Percentiles rank a stretch among this genome's conserved stretches.
Conservation (phyloP, 495 filamentous ascomycete genomes). For the Rhypophila decipiens region DNA sequence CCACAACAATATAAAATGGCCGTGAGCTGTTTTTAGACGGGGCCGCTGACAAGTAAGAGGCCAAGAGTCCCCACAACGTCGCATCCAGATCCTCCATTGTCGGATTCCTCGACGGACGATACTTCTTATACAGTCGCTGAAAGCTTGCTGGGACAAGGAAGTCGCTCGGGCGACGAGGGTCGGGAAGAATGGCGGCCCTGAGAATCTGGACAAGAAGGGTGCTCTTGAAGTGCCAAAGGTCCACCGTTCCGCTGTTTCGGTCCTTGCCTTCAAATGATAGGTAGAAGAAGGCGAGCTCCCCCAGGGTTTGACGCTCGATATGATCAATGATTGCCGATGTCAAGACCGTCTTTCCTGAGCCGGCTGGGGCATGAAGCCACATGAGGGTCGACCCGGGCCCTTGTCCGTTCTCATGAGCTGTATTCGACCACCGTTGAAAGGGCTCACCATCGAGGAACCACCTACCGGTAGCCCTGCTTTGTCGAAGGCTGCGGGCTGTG, state of each 20-base stretch:
- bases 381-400: too few species aligned
- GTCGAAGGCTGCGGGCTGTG: neutral
- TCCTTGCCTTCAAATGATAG: neutral
- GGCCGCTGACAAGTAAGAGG: too few species aligned
- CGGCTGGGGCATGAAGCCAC: conserved; percentile 1
- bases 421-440: neutral
- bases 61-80: neutral
- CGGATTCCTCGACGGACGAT: neutral
- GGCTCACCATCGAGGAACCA: neutral
- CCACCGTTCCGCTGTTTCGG: neutral
- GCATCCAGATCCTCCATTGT: neutral
- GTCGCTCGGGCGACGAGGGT: neutral
- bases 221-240: neutral
- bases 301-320: neutral
- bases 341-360: neutral
- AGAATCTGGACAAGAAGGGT: neutral
- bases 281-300: neutral
- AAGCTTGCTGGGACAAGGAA: neutral
- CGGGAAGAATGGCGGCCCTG: neutral
- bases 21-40: too few species aligned
- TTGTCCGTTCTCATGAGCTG: neutral
- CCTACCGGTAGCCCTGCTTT: neutral
- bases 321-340: neutral
- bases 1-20: neutral
- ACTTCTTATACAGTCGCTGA: neutral